Evolutionary conservation across 345 rosid genomes (phyloP), one percentile per base, ranked within the genome.

Genomic region (Iberis pinnata): DNA sequence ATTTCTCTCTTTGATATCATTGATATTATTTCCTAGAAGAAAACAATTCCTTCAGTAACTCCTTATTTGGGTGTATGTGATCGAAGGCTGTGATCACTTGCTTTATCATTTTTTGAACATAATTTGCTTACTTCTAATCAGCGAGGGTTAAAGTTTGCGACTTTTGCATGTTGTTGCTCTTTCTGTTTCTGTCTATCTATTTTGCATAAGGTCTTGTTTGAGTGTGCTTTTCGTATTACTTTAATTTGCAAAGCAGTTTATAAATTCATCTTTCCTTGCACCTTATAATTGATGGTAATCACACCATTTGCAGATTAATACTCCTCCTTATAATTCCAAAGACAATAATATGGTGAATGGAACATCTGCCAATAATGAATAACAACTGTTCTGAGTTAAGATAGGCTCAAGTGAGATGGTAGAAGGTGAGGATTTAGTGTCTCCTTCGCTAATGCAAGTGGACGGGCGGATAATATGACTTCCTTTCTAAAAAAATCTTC

Each of bases 251-350:
- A 13, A 46, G 27, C 44, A 26, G 20, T 9, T 56, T 41, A 33
- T n/a, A 20, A 17, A 11, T 41, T 27, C 44, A 37, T 15, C 36
- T 59, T 43, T 52, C 13, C 20, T 39, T 0, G 9, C 39, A 32
- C 66, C 39, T 32, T 11, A 52, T 41, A 41, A 25, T 60, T 45
- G 47, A 35, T 67, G 19, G 46, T 60, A 53, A 32, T 41, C 32
- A 17, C 74, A 50, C 45, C 60, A 22, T 70, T 53, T 68, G 61
- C 58, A 85, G 99, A 78, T 29, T 74, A 76, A 73, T 47, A 64
- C 62, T 75, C 60, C 72, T 61, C 33, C 8, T 31, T 83, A 65
- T 45, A 69, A 64, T 63, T 56, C 60, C 33, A 73, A 70, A 69
- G 83, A 76, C 48, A 65, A 54, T 53, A 52, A 10, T 65, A 40